A percentile compares a stretch with the other conserved stretches of the same genome.
Conservation (phyloP, 225 moss, liverwort and hornwort genomes). For the Neckera pumila region DNA sequence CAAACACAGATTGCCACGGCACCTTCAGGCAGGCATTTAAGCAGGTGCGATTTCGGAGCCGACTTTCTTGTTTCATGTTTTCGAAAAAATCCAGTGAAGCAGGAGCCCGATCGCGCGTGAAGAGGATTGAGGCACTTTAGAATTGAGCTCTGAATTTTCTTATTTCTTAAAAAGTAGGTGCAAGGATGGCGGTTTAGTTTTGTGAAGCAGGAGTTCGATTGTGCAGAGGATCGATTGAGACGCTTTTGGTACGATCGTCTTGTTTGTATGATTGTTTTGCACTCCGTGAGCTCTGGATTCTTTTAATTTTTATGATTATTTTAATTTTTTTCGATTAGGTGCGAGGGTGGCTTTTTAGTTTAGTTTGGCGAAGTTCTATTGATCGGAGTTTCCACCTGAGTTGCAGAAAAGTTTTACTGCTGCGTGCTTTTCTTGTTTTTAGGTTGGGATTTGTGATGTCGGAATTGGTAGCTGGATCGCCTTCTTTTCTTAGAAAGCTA, state of each 20-base stretch:
- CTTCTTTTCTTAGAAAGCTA: not conserved
- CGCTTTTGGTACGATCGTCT: not conserved
- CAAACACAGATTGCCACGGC: not conserved
- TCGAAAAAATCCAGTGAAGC: not conserved
- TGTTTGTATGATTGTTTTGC: not conserved
- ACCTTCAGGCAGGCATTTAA: not conserved
- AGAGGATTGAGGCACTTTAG: not conserved
- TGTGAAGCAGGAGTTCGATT: not conserved
- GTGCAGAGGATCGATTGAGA: not conserved
- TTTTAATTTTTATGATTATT: not conserved
- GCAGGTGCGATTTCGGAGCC: not conserved
- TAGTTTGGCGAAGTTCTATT: not conserved
- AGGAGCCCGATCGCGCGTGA: not conserved
- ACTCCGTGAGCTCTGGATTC: not conserved
- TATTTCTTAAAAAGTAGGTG: not conserved
- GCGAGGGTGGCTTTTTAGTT: not conserved
- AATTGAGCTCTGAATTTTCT: not conserved
- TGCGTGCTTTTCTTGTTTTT: not conserved
- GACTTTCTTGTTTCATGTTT: not conserved
- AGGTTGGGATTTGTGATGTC: not conserved
- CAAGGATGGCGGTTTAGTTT: not conserved
- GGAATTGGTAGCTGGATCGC: not conserved
- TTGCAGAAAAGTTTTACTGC: not conserved
- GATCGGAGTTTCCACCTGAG: not conserved
- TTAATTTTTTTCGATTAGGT: not conserved